These are phyloP conservation scores for Alternaria panax DNA, from an alignment of 2,329 filamentous ascomycete genomes.

Conservation along the genomic window DNA sequence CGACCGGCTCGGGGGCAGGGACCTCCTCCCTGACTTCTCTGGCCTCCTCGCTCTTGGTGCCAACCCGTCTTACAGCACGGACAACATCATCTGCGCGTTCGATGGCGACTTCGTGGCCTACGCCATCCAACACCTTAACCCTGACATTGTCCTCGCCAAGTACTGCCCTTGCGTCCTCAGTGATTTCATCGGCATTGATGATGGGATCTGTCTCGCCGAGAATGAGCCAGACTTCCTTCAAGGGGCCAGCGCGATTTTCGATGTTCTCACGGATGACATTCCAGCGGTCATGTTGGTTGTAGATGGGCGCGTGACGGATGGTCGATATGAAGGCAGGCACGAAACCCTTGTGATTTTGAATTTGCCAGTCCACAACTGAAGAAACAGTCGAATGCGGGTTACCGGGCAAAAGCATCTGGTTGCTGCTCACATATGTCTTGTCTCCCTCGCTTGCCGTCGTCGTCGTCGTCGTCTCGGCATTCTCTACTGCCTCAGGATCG, in stretches of 20 bases:
- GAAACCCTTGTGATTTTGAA: conserved; percentile 71
- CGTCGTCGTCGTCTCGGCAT: conserved; percentile 22
- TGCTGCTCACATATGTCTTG: conserved; percentile 33
- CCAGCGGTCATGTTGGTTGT: conserved; percentile 70
- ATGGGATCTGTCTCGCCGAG: conserved; percentile 72
- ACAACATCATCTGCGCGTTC: conserved; percentile 67
- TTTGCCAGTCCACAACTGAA: conserved; percentile 73
- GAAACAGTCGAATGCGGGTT: conserved; percentile 65
- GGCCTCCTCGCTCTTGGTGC: conserved; percentile 6
- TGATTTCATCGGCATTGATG: conserved; percentile 69
- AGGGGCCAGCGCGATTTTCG: conserved; percentile 45
- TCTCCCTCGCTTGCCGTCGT: conserved; percentile 17
- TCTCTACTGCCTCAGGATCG: conserved; percentile 31
- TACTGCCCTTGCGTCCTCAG: conserved; percentile 65
- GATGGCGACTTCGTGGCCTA: conserved; percentile 75
- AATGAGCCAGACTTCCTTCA: conserved; percentile 67
- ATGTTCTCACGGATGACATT: conserved; percentile 57
- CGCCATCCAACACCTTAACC: conserved; percentile 62
- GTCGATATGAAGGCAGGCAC: conserved; percentile 73
- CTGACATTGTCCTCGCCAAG: conserved; percentile 66
- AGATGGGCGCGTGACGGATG: conserved; percentile 74
- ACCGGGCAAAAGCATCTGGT: conserved; percentile 56
- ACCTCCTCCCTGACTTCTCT: conserved; percentile 7
- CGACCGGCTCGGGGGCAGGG: background rate
- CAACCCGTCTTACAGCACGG: conserved; percentile 12